phyloP scores from a whole-genome alignment of 306 rosid species.

The Nissolia schottii region DNA sequence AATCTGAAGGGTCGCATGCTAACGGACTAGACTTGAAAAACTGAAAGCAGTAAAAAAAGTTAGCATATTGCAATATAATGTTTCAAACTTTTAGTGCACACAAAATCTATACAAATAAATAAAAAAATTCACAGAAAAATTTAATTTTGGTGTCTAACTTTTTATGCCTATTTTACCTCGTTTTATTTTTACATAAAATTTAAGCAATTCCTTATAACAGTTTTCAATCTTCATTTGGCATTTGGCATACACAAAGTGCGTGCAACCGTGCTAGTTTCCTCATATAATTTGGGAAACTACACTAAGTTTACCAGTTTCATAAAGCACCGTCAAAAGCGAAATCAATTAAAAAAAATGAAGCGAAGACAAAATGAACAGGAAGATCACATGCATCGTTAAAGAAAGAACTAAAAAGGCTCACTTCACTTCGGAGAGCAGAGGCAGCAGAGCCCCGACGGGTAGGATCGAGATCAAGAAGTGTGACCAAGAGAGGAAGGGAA shows the following conservation, averaged over 20 bases:
- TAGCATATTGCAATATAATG: neutral
- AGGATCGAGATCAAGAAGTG: constrained; percentile 38
- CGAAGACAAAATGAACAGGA: neutral
- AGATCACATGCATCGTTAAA: neutral
- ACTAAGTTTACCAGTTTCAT: neutral
- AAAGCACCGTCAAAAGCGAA: too few relatives aligned
- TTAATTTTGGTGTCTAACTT: too few relatives aligned
- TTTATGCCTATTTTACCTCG: too few relatives aligned
- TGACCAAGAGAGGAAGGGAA: constrained; percentile 8
- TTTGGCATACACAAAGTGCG: too few relatives aligned
- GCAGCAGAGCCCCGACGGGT: constrained; percentile 21
- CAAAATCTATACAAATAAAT: too few relatives aligned
- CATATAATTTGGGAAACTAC: neutral
- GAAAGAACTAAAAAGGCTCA: neutral
- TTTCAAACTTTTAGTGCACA: neutral
- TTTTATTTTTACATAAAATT: too few relatives aligned
- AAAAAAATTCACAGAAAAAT: too few relatives aligned
- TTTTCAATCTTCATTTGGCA: too few relatives aligned
- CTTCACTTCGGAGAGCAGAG: constrained; percentile 33
- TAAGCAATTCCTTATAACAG: too few relatives aligned
- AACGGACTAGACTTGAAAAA: constrained; percentile 34
- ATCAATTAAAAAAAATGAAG: neutral
- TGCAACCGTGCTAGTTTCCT: too few relatives aligned
- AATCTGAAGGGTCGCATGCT: constrained; percentile 21
- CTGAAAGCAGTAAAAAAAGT: constrained; percentile 12